phyloP scores from a whole-genome alignment of 768 basidiomycete species.

The Mycena maculata region DNA sequence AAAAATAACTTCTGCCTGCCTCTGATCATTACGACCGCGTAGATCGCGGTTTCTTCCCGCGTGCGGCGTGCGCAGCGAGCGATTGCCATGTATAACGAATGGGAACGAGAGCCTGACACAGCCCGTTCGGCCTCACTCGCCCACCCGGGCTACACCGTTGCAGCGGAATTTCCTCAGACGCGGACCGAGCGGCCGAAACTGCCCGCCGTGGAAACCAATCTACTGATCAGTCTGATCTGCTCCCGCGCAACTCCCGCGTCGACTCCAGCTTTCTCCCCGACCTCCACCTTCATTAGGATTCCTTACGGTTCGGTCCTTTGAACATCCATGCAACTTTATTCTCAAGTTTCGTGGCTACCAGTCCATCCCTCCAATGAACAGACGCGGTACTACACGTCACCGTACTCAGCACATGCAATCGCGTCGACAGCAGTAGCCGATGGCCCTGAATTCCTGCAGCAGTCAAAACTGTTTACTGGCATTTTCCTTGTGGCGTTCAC shows the following conservation, averaged over 20 bases:
- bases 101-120: background rate
- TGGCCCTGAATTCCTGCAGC: constrained; percentile 9
- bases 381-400: background rate
- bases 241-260: background rate
- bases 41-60: background rate
- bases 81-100: background rate
- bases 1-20: background rate
- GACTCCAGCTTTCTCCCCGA: constrained; percentile 15
- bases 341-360: constrained; percentile 12
- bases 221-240: background rate
- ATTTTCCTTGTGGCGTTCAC: background rate
- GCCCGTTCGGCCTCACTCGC: constrained; percentile 7
- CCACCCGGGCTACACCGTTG: constrained; percentile 4
- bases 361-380: constrained; percentile 12
- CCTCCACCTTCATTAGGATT: constrained; percentile 15
- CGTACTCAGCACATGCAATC: constrained; percentile 14
- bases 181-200: constrained; percentile 16
- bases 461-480: constrained; percentile 17
- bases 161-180: constrained; percentile 1
- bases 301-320: constrained; percentile 12
- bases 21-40: background rate
- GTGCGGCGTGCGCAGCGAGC: background rate
- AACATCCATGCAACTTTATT: constrained; percentile 18
- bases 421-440: constrained; percentile 13
- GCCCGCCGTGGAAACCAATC: constrained; percentile 17